Percentiles rank a stretch among this genome's conserved stretches.
These are phyloP conservation scores for Amauroascus niger DNA, from an alignment of 2,329 filamentous ascomycete genomes.

Conservation along the genomic window DNA sequence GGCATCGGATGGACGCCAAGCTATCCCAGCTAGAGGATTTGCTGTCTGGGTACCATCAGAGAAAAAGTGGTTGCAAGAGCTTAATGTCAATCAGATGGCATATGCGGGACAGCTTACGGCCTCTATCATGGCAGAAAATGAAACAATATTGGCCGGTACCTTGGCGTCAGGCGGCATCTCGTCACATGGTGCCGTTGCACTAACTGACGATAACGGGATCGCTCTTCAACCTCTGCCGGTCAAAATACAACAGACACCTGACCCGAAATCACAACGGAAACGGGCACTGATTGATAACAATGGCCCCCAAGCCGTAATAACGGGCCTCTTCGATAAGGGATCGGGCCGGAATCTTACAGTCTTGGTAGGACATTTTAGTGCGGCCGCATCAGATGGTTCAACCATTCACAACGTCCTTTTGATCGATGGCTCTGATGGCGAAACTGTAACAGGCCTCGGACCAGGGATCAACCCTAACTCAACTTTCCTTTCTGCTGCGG, in stretches of 20 bases:
- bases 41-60: slow-evolving; percentile 84
- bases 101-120: slow-evolving; percentile 66
- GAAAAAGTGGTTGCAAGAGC: slow-evolving; percentile 77
- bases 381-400: slow-evolving; percentile 57
- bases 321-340: slow-evolving; percentile 17
- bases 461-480: slow-evolving; percentile 58
- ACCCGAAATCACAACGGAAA: slow-evolving; percentile 22
- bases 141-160: slow-evolving; percentile 67
- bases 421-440: slow-evolving; percentile 62
- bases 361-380: slow-evolving; percentile 75
- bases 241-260: slow-evolving; percentile 35
- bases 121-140: slow-evolving; percentile 51
- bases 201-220: slow-evolving; percentile 39
- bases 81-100: slow-evolving; percentile 53
- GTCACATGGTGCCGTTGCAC: slow-evolving; percentile 60
- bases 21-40: slow-evolving; percentile 60
- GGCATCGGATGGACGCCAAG: slow-evolving; percentile 44
- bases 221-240: slow-evolving; percentile 39
- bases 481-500: slow-evolving; percentile 61
- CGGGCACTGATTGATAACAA: slow-evolving; percentile 24
- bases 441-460: slow-evolving; percentile 56
- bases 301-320: slow-evolving; percentile 29
- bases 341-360: slow-evolving; percentile 62
- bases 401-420: slow-evolving; percentile 70
- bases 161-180: slow-evolving; percentile 65